These are phyloP conservation scores for Salix koriyanagi DNA, from an alignment of 345 rosid genomes.

Conservation along the genomic window DNA sequence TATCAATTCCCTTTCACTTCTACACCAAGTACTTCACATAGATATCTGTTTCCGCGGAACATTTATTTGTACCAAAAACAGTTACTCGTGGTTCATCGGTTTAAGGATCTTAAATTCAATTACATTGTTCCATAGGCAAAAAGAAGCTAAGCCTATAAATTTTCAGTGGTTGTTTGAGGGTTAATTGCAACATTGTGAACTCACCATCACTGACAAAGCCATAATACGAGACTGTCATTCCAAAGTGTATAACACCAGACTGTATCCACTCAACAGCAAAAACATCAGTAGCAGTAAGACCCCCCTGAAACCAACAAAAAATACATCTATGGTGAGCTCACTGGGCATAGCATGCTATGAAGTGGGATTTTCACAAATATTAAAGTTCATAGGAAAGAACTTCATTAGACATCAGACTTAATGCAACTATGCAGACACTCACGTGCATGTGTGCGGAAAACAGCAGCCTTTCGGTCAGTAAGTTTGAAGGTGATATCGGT, in stretches of 20 bases:
- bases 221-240: constrained; percentile 91
- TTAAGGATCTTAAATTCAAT: neutral
- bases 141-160: neutral
- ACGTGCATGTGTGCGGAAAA: neutral
- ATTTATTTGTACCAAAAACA: neutral
- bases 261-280: constrained; percentile 97
- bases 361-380: neutral
- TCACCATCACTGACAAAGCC: constrained; percentile 98
- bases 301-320: constrained; percentile 60
- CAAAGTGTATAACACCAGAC: constrained; percentile 76
- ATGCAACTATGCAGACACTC: neutral
- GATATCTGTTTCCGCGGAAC: neutral
- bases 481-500: neutral
- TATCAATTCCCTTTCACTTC: neutral
- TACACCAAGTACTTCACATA: neutral
- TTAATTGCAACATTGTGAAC: constrained; percentile 15
- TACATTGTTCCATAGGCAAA: neutral
- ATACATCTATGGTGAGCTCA: neutral
- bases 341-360: neutral
- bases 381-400: neutral
- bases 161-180: neutral
- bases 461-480: neutral
- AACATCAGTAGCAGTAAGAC: constrained; percentile 94
- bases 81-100: neutral
- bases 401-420: neutral